Base-by-base conservation (phyloP, 1,284 basidiomycete species). In the Uromyces viciae-fabae region DNA sequence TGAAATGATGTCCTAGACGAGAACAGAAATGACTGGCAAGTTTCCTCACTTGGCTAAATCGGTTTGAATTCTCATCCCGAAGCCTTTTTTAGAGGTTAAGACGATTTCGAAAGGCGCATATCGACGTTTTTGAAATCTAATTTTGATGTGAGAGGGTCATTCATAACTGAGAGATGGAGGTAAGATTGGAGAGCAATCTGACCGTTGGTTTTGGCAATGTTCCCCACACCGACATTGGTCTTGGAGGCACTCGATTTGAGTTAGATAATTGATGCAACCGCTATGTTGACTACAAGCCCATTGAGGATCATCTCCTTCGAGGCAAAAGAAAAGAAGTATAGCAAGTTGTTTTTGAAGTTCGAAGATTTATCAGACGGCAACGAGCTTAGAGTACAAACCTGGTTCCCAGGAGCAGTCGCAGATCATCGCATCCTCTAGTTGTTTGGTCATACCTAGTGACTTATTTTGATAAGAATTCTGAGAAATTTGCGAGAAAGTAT, bases 191-290 rank as follows among this genome's bases (percentile, higher is more conserved):
- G n/a, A 15, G 14, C 25, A 31, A 9, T 87, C 90, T 83, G 84
- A 95, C 95, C 94, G 90, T 88, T 98, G 96, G 86, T 99, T 99
- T 86, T 91, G 91, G 86, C 96, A 99, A 84, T 92, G 89, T 14
- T 88, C 86, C 64, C 91, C 89, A 87, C 94, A 95, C 54, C 91
- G 90, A 87, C 96, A 99, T 83, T 97, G 94, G 69, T 90, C 92
- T 22, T 90, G 88, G 31, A 95, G 86, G 87, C 96, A 99, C 86
- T 99, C 96, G 36, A 99, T 94, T 87, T 98, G 95, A 36, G 97
- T 97, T 81, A 98, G 90, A 81, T 95, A 90, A 86, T 99, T 99
- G 88, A 99, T 98, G 86, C 97, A 99, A 86, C 95, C 93, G 31
- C 94, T 94, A 82, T 90, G 88, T 73, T 91, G 90, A n/a, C 94